phyloP scores from a whole-genome alignment of 176 grass and related monocot genomes.

The Microstegium vimineum region DNA sequence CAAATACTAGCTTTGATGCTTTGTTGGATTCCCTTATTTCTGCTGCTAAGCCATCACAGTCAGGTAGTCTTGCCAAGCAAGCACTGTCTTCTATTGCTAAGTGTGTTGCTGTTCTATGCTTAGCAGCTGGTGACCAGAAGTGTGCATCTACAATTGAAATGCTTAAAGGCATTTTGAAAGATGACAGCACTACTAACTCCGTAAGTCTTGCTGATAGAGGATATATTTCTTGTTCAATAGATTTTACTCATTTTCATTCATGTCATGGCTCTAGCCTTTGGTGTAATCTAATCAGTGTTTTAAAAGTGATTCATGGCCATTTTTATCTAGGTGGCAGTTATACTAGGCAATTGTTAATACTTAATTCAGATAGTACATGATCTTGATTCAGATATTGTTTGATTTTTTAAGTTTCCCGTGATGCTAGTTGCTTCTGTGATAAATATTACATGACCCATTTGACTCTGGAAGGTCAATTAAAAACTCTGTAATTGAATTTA shows the following conservation, averaged over 20 bases:
- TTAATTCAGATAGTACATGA: neutral
- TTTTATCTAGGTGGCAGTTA: neutral
- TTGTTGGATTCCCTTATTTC: constrained; percentile 86
- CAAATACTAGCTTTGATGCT: constrained; percentile 80
- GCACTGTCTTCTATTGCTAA: constrained; percentile 85
- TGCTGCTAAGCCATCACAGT: constrained; percentile 75
- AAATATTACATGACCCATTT: neutral
- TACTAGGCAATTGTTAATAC: neutral
- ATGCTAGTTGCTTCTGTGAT: neutral
- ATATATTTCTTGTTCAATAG: neutral
- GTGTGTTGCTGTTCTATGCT: constrained; percentile 90
- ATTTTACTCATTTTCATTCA: neutral
- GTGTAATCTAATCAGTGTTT: neutral
- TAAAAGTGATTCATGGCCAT: neutral
- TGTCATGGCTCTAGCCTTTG: neutral
- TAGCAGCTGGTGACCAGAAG: constrained; percentile 85
- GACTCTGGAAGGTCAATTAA: neutral
- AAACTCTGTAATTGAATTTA: neutral
- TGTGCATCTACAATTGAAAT: constrained; percentile 89
- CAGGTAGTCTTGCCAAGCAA: constrained; percentile 80
- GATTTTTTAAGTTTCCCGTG: neutral
- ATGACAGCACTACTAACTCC: constrained; percentile 55
- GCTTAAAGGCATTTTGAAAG: constrained; percentile 89
- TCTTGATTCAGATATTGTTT: neutral
- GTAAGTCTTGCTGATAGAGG: constrained; percentile 35